These are phyloP conservation scores for Xylaria hypoxylon DNA, from an alignment of 2,329 filamentous ascomycete genomes.

Conservation along the genomic window DNA sequence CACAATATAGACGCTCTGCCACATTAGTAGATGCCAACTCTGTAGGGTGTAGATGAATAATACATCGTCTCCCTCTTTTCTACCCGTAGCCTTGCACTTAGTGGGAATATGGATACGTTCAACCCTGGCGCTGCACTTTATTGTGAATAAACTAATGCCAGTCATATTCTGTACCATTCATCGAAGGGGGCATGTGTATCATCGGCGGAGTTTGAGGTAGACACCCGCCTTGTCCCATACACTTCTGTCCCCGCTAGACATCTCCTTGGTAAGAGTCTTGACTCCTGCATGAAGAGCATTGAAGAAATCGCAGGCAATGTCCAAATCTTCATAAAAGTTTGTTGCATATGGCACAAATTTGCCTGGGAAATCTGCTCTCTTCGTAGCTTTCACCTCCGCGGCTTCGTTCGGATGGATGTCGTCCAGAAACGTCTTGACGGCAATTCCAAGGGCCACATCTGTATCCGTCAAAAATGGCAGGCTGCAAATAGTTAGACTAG, in stretches of 20 bases:
- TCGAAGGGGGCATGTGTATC: conserved; percentile 13
- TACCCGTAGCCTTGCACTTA: conserved; percentile 6
- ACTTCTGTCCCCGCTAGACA: conserved; percentile 60
- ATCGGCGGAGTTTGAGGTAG: conserved; percentile 60
- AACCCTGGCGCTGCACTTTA: conserved; percentile 15
- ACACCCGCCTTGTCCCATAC: conserved; percentile 67
- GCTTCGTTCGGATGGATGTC: conserved; percentile 72
- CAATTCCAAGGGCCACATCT: conserved; percentile 81
- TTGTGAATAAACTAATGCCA: conserved; percentile 20
- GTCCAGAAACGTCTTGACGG: conserved; percentile 82
- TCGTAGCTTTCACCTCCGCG: conserved; percentile 57
- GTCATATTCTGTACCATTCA: conserved; percentile 12
- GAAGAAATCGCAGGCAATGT: conserved; percentile 68
- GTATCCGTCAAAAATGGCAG: conserved; percentile 77
- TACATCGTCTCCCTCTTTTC: conserved; percentile 7
- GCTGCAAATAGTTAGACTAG: conserved; percentile 52
- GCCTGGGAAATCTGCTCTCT: conserved; percentile 63
- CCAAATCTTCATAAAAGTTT: conserved; percentile 69
- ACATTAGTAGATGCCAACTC: not conserved
- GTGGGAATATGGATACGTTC: conserved; percentile 18
- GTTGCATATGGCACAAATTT: conserved; percentile 70
- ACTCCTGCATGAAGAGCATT: conserved; percentile 68
- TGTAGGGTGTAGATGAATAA: conserved; percentile 10
- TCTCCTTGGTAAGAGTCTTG: conserved; percentile 62
- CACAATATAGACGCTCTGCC: conserved; percentile 9